Percentiles rank a stretch among this genome's conserved stretches.
Evolutionary conservation across 768 basidiomycete species (phyloP).

Genomic region (Macrocybe gigantea): DNA sequence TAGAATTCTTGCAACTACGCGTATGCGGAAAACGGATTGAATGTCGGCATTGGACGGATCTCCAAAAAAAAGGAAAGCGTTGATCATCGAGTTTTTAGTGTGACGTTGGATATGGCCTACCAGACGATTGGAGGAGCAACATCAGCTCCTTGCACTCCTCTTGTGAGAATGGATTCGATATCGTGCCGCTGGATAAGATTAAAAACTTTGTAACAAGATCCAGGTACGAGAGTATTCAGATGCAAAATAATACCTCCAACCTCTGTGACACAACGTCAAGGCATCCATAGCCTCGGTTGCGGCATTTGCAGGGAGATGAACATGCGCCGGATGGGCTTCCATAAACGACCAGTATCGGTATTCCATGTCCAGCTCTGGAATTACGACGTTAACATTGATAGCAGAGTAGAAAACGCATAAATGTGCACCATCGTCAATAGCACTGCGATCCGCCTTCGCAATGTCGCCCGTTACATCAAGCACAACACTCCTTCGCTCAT

Average conservation of each 20-base stretch:
- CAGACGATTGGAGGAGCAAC: slow-evolving; percentile 44
- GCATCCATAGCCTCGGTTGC: slow-evolving; percentile 67
- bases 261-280: slow-evolving; percentile 76
- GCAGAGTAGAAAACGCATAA: neutral
- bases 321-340: slow-evolving; percentile 74
- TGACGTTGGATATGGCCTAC: slow-evolving; percentile 12
- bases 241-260: slow-evolving; percentile 23
- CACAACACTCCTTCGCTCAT: slow-evolving; percentile 37
- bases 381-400: neutral
- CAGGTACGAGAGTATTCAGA: neutral
- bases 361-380: slow-evolving; percentile 63
- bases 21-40: slow-evolving; percentile 47
- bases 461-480: slow-evolving; percentile 26
- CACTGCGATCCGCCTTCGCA: slow-evolving; percentile 14
- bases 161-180: slow-evolving; percentile 64
- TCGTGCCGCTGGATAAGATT: slow-evolving; percentile 47
- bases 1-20: slow-evolving; percentile 63
- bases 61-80: slow-evolving; percentile 6
- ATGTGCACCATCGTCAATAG: slow-evolving; percentile 39
- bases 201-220: slow-evolving; percentile 48
- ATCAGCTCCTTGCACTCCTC: slow-evolving; percentile 76
- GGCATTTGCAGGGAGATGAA: slow-evolving; percentile 46
- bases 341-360: slow-evolving; percentile 81
- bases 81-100: neutral
- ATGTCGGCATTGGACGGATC: slow-evolving; percentile 32